phyloP scores from a whole-genome alignment of 1,139 yeast genomes.

The Pichia sp. region DNA sequence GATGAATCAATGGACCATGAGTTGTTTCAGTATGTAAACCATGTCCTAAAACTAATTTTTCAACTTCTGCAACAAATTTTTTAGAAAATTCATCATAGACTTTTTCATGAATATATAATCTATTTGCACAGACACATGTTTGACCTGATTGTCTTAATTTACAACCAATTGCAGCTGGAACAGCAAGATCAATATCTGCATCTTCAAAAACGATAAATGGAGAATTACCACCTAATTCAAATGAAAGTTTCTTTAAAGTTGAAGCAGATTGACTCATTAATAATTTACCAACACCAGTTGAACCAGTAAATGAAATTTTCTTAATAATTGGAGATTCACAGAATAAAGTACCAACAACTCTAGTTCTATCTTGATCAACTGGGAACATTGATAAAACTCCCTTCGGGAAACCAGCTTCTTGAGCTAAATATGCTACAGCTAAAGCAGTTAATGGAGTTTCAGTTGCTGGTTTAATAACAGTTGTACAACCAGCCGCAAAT shows the following conservation, averaged over 20 bases:
- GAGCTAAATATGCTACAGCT: conserved; percentile 68
- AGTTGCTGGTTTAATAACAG: conserved; percentile 85
- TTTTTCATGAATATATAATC: conserved; percentile 62
- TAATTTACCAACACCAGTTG: conserved; percentile 78
- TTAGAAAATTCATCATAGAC: conserved; percentile 55
- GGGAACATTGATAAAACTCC: conserved; percentile 72
- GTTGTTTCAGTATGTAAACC: conserved; percentile 64
- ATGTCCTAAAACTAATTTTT: conserved; percentile 58
- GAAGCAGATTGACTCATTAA: conserved; percentile 75
- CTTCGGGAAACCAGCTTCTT: conserved; percentile 79
- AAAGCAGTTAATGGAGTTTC: conserved; percentile 87
- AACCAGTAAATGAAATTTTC: conserved; percentile 91
- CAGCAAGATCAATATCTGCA: conserved; percentile 75
- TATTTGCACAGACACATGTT: conserved; percentile 80
- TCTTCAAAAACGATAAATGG: conserved; percentile 88
- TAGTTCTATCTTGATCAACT: conserved; percentile 48
- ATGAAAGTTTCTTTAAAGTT: conserved; percentile 76
- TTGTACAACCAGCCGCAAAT: conserved; percentile 88
- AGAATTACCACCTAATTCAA: conserved; percentile 94
- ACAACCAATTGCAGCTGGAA: conserved; percentile 61
- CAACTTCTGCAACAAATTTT: conserved; percentile 48
- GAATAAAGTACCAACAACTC: conserved; percentile 58
- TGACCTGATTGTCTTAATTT: conserved; percentile 77
- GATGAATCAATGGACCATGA: conserved; percentile 82
- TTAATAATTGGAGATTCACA: conserved; percentile 67